Conservation (phyloP, 257 asterid genomes). For the Coffea eugenioides region DNA sequence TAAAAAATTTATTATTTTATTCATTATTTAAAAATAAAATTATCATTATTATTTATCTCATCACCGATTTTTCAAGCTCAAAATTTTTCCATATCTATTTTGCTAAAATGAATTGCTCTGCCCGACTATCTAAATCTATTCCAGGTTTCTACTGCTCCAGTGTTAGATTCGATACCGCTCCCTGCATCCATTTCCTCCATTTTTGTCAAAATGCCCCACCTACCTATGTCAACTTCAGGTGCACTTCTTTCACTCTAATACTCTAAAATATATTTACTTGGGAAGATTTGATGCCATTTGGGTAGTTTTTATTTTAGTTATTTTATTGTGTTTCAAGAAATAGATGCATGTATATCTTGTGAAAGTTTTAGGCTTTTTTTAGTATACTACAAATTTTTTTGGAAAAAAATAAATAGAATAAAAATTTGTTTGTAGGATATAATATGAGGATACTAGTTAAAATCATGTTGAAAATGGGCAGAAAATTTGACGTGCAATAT, state of each 20-base stretch:
- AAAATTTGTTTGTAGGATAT: too few species aligned
- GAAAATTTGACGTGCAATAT: too few species aligned
- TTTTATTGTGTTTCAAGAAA: neutral
- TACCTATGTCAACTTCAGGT: constrained; percentile 19
- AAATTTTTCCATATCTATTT: neutral
- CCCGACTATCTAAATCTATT: constrained; percentile 10
- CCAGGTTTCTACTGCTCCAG: constrained; percentile 17
- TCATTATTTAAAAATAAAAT: too few species aligned
- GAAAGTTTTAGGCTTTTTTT: too few species aligned
- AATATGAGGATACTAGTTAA: too few species aligned
- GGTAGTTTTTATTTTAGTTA: neutral
- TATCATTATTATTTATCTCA: too few species aligned
- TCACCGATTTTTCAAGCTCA: neutral
- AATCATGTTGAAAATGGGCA: too few species aligned
- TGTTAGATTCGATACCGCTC: neutral
- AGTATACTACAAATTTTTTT: too few species aligned
- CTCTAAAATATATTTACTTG: neutral
- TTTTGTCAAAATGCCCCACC: constrained; percentile 4
- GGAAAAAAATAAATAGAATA: too few species aligned
- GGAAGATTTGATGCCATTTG: neutral
- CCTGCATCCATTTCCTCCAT: constrained; percentile 8
- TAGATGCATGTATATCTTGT: too few species aligned
- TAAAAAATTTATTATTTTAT: too few species aligned
- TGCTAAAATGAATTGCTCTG: constrained; percentile 6
- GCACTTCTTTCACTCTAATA: constrained; percentile 1